phyloP scores from a whole-genome alignment of 2,329 filamentous ascomycete species.

The Lecanicillium sp. region DNA sequence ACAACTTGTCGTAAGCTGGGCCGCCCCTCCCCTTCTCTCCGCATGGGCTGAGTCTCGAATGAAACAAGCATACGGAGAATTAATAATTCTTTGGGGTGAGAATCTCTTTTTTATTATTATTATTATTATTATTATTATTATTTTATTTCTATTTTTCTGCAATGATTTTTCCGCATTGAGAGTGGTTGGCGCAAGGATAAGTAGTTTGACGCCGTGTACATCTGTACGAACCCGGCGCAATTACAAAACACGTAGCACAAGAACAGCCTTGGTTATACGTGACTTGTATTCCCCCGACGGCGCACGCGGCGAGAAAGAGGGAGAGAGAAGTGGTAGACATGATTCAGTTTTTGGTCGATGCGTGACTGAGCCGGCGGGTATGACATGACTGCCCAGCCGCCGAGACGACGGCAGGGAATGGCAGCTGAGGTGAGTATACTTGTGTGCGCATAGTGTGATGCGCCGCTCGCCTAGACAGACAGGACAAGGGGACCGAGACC shows the following conservation, averaged over 20 bases:
- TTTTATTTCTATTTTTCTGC: no score
- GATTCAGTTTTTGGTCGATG: background rate
- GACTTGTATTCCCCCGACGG: slow-evolving; percentile 7
- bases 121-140: no score
- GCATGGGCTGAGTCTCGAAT: slow-evolving; percentile 12
- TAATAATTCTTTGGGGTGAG: background rate
- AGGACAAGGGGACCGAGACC: no score
- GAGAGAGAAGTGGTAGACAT: slow-evolving; percentile 1
- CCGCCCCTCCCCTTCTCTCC: slow-evolving; percentile 10
- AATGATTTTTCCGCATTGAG: no score
- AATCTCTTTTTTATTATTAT: background rate
- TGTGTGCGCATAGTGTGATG: no score
- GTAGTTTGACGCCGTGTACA: slow-evolving; percentile 8
- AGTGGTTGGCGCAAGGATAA: no score
- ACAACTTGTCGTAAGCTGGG: slow-evolving; percentile 1
- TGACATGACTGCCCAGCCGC: background rate
- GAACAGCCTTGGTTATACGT: background rate
- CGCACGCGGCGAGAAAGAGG: no score
- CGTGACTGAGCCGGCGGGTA: background rate
- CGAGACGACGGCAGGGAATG: no score
- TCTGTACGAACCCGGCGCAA: background rate
- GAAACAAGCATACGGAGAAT: slow-evolving; percentile 12
- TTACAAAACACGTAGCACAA: slow-evolving; percentile 3
- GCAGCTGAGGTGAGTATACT: no score
- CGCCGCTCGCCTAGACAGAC: no score